These are phyloP conservation scores for Russula compacta DNA, from an alignment of 768 basidiomycete genomes.

Conservation along the genomic window DNA sequence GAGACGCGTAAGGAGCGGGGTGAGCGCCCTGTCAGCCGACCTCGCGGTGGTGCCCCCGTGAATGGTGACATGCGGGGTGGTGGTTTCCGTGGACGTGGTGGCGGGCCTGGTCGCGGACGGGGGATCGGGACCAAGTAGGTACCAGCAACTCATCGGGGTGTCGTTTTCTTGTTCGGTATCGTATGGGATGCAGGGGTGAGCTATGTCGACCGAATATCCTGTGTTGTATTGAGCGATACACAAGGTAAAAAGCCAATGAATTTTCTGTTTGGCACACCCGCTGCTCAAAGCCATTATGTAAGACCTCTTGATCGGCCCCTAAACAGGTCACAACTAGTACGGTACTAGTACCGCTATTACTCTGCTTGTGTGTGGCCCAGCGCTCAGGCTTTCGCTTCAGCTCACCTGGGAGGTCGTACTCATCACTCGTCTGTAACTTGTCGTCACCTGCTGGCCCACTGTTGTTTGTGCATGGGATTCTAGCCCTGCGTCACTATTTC, in stretches of 20 bases:
- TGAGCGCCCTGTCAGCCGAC: slow-evolving; percentile 59
- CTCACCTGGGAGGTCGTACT: background rate
- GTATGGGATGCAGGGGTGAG: slow-evolving; percentile 6
- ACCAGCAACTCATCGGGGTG: background rate
- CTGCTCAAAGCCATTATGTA: background rate
- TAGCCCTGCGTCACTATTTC: background rate
- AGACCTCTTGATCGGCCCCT: no score
- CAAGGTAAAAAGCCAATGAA: slow-evolving; percentile 8
- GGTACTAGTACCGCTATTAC: no score
- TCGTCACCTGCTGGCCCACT: background rate
- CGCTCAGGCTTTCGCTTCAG: no score
- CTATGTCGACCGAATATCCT: slow-evolving; percentile 4
- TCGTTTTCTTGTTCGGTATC: slow-evolving; percentile 15
- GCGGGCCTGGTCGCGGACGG: slow-evolving; percentile 35
- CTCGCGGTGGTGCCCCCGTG: slow-evolving; percentile 51
- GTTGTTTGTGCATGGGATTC: background rate
- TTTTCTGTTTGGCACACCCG: background rate
- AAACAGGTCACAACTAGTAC: no score
- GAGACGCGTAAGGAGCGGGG: slow-evolving; percentile 90
- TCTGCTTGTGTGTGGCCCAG: no score
- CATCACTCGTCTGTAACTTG: background rate
- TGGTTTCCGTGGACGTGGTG: slow-evolving; percentile 39
- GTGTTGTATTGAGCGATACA: slow-evolving; percentile 5
- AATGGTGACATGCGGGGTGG: slow-evolving; percentile 44
- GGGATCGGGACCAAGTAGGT: slow-evolving; percentile 28